A percentile compares a stretch with the other conserved stretches of the same genome.
These are phyloP conservation scores for Tulasnella sp. DNA, from an alignment of 768 basidiomycete species.

Conservation along the genomic window DNA sequence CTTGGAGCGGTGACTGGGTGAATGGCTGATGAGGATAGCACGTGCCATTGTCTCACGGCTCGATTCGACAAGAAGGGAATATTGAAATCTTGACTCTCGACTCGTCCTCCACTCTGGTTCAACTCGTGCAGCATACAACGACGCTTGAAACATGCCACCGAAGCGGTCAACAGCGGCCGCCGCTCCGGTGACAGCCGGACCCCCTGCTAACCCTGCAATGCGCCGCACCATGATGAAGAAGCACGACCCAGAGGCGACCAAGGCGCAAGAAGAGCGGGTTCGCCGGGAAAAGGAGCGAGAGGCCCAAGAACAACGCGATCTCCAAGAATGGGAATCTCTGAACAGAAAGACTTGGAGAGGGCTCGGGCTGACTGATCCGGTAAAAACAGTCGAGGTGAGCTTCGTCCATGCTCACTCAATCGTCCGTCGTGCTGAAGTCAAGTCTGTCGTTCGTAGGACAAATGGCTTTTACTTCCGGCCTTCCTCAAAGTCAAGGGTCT, in stretches of 20 bases:
- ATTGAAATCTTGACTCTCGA: slow-evolving; percentile 2
- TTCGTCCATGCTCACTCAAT: neutral
- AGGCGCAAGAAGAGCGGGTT: slow-evolving; percentile 33
- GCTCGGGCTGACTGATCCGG: slow-evolving; percentile 80
- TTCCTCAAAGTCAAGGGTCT: slow-evolving; percentile 98
- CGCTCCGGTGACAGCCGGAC: neutral
- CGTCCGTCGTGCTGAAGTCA: neutral
- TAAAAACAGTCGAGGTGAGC: slow-evolving; percentile 87
- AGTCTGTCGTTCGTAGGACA: slow-evolving; percentile 63
- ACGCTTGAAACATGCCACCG: neutral
- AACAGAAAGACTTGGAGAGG: slow-evolving; percentile 54
- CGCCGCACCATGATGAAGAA: slow-evolving; percentile 2
- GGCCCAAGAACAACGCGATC: slow-evolving; percentile 6
- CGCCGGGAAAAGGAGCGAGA: slow-evolving; percentile 43
- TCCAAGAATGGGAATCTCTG: slow-evolving; percentile 57
- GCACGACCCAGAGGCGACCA: neutral
- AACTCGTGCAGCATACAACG: neutral
- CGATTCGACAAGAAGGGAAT: neutral
- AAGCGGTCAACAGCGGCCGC: neutral
- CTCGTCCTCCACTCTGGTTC: neutral
- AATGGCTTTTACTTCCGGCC: slow-evolving; percentile 96
- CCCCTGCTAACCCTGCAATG: neutral
- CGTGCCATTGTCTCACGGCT: neutral
- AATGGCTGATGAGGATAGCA: no score
- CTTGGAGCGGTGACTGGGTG: no score